phyloP scores from a whole-genome alignment of 768 basidiomycete genomes.

The Hysterangium stoloniferum region DNA sequence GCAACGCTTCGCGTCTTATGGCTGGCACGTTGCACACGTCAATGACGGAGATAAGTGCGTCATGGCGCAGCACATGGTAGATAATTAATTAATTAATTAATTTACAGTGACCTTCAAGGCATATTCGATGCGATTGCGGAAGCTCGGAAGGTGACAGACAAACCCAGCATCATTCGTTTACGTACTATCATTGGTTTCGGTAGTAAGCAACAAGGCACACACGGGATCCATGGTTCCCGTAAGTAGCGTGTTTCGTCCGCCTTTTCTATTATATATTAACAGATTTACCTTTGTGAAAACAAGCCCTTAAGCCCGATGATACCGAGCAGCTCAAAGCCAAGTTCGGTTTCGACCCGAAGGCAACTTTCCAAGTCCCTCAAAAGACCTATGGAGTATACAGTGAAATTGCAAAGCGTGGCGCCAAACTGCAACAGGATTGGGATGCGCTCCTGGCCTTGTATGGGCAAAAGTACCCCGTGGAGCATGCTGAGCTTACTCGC shows the following conservation, averaged over 20 bases:
- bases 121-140: conserved; percentile 76
- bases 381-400: conserved; percentile 64
- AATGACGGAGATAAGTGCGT: conserved; percentile 69
- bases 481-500: conserved; percentile 80
- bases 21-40: conserved; percentile 88
- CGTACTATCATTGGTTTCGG: conserved; percentile 92
- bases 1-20: conserved; percentile 83
- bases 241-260: conserved; percentile 34
- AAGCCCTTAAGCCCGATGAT: conserved; percentile 91
- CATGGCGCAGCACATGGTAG: neutral
- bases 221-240: conserved; percentile 93
- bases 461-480: conserved; percentile 68
- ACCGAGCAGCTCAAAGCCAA: conserved; percentile 75
- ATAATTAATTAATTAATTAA: conserved; percentile 12
- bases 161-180: conserved; percentile 82
- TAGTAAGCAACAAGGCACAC: conserved; percentile 87
- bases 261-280: neutral
- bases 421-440: conserved; percentile 70
- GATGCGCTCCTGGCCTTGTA: conserved; percentile 59
- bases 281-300: conserved; percentile 10
- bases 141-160: conserved; percentile 66
- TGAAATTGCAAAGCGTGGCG: conserved; percentile 63
- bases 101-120: conserved; percentile 56
- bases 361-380: conserved; percentile 71
- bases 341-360: conserved; percentile 72